Conservation (phyloP, 164 flowering plant genomes). For the Chloranthus sessilifolius region DNA sequence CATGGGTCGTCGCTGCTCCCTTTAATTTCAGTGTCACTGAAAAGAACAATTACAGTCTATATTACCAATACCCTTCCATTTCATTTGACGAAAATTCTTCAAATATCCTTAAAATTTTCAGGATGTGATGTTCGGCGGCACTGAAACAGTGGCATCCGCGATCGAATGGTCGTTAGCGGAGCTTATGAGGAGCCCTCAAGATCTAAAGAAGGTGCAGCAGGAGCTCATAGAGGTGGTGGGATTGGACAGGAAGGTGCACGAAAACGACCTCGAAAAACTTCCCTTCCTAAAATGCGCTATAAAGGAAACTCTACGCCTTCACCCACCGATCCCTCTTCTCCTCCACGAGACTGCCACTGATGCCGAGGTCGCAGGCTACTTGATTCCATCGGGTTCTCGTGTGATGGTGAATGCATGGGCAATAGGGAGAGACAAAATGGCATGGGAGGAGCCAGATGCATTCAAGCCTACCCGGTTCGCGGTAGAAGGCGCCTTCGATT, state of each 20-base stretch:
- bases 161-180: slow-evolving; percentile 90
- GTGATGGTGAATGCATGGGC: slow-evolving; percentile 74
- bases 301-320: slow-evolving; percentile 73
- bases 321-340: slow-evolving; percentile 87
- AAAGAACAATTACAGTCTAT: too few species aligned
- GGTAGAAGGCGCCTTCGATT: slow-evolving; percentile 42
- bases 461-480: slow-evolving; percentile 58
- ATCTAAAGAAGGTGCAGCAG: slow-evolving; percentile 51
- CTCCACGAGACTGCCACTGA: slow-evolving; percentile 73
- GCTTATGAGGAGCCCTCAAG: slow-evolving; percentile 55
- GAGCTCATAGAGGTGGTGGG: slow-evolving; percentile 65
- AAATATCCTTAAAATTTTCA: too few species aligned
- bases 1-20: too few species aligned
- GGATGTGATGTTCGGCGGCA: slow-evolving; percentile 96
- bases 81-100: too few species aligned
- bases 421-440: slow-evolving; percentile 46
- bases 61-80: too few species aligned
- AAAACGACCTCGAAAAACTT: slow-evolving; percentile 60
- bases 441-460: slow-evolving; percentile 61
- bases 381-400: slow-evolving; percentile 47
- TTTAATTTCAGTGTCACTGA: too few species aligned
- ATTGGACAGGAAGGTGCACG: slow-evolving; percentile 45
- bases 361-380: slow-evolving; percentile 55
- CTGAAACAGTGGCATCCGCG: slow-evolving; percentile 85
- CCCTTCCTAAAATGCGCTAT: slow-evolving; percentile 43